Evolutionary conservation across 2,329 filamentous ascomycete species (phyloP), one percentile per base, ranked within the genome.

Genomic region (Paracoccidioides lutzii): DNA sequence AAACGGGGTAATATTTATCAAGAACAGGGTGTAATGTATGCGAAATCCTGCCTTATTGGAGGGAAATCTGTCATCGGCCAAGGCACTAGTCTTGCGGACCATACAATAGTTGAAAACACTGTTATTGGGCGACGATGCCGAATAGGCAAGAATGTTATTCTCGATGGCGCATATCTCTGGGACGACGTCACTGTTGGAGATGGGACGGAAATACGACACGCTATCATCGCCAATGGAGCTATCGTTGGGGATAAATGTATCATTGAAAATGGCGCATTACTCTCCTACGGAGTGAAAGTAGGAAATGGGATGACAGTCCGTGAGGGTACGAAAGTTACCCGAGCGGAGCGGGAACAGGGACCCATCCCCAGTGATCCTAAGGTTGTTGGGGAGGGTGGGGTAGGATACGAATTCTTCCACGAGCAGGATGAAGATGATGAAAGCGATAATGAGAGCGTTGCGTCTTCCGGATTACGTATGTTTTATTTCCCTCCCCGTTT

Each of bases 151-250:
- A 88, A 93, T 61, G 90, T 93, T 33, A 80, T 76, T 41, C 82
- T 98, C 58, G 79, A 87, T 50, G 80, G 88, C 62, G 85, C 88
- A 28, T 91, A 89, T 63, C 81, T 98, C 60, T 97, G 91, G 90
- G 88, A 96, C 63, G 81, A 90, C 63, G 83, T 82, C 0, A 80
- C 79, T 4, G 81, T 98, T 61, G 86, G 83, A 1, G 88, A 96
- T 65, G 84, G 83, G 22, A 78, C 85, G 14, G 79, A 79, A 30
- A 75, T 98, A 50, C 77, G 79, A 7, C 80, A 82, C 60, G 84
- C 89, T 1, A 82, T 98, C 44, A 75, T 98, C 54, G 93, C 87
- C 4, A 83, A 84, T 63, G 81, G 82, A 49, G 86, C 79, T 15
- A 74, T 78, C 1, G 73, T 98, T 55, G 90, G 90, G 28, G 84